Percentiles rank a stretch among this genome's conserved stretches.
phyloP scores from a whole-genome alignment of 495 filamentous ascomycete species.

The Neurospora sp. region DNA sequence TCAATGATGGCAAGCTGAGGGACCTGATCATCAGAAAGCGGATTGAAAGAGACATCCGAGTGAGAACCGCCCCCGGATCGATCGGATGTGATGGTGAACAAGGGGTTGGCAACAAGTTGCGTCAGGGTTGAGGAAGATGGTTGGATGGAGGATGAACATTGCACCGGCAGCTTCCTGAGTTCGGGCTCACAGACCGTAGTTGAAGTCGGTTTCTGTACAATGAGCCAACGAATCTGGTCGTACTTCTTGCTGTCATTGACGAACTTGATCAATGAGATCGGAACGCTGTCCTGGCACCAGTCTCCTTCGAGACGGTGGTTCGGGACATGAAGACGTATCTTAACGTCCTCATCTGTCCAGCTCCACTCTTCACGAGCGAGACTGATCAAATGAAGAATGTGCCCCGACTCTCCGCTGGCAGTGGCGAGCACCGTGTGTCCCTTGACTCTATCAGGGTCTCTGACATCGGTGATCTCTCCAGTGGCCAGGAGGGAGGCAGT shows the following conservation, averaged over 20 bases:
- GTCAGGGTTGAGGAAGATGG: conserved; percentile 23
- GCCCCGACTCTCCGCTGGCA: conserved; percentile 39
- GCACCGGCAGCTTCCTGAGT: conserved; percentile 17
- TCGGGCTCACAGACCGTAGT: conserved; percentile 54
- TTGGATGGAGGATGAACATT: not conserved
- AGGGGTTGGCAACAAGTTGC: conserved; percentile 50
- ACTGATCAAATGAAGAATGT: conserved; percentile 40
- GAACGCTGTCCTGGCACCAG: conserved; percentile 46
- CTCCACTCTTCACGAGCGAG: conserved; percentile 31
- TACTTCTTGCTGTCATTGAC: conserved; percentile 38
- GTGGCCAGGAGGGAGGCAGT: conserved; percentile 21
- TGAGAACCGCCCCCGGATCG: conserved; percentile 50
- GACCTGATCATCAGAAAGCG: conserved; percentile 42
- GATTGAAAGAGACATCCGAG: conserved; percentile 69
- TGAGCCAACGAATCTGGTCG: conserved; percentile 45
- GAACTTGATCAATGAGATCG: conserved; percentile 61
- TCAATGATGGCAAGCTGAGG: conserved; percentile 66
- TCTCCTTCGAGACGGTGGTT: conserved; percentile 25
- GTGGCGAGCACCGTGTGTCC: conserved; percentile 34
- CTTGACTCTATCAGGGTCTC: conserved; percentile 5
- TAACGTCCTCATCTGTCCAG: conserved; percentile 35
- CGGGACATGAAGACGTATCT: conserved; percentile 24
- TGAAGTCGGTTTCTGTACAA: conserved; percentile 47
- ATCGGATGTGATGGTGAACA: conserved; percentile 43
- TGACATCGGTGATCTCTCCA: conserved; percentile 29